phyloP scores from a whole-genome alignment of 352 stramenopile species.

The Pythium vanterpoolii region DNA sequence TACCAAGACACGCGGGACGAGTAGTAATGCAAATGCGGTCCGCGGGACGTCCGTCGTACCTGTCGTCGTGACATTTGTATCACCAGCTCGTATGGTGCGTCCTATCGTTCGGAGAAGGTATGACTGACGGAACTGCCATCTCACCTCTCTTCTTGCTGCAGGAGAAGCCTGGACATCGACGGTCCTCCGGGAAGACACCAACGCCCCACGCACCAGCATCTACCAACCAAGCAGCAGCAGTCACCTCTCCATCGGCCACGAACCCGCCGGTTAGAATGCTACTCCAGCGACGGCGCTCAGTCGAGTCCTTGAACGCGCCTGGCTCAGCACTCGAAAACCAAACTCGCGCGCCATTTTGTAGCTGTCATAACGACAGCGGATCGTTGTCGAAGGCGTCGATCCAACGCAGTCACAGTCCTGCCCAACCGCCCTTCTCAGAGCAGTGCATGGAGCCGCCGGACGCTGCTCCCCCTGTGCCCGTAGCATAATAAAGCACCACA shows the following conservation, averaged over 20 bases:
- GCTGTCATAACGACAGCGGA: neutral
- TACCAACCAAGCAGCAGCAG: neutral
- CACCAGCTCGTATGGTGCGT: neutral
- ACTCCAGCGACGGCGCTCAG: conserved; percentile 39
- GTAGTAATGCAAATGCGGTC: neutral
- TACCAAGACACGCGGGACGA: neutral
- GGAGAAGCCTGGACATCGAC: neutral
- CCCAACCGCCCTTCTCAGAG: neutral
- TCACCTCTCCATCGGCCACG: conserved; percentile 16
- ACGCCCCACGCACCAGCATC: neutral
- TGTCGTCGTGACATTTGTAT: neutral
- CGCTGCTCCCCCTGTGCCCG: no score
- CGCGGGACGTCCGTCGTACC: neutral
- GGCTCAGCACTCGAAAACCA: neutral
- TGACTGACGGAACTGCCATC: neutral
- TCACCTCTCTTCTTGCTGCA: neutral
- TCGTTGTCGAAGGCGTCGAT: conserved; percentile 15
- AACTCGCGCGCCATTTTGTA: neutral
- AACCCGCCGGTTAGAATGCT: conserved; percentile 68
- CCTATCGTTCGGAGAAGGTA: neutral
- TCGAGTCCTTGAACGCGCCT: conserved; percentile 17
- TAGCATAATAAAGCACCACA: no score
- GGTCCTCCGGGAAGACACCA: neutral
- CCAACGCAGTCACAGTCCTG: neutral
- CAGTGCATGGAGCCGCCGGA: neutral